These are phyloP conservation scores for Sporothrix globosa DNA, from an alignment of 2,329 filamentous ascomycete species.

Conservation along the genomic window DNA sequence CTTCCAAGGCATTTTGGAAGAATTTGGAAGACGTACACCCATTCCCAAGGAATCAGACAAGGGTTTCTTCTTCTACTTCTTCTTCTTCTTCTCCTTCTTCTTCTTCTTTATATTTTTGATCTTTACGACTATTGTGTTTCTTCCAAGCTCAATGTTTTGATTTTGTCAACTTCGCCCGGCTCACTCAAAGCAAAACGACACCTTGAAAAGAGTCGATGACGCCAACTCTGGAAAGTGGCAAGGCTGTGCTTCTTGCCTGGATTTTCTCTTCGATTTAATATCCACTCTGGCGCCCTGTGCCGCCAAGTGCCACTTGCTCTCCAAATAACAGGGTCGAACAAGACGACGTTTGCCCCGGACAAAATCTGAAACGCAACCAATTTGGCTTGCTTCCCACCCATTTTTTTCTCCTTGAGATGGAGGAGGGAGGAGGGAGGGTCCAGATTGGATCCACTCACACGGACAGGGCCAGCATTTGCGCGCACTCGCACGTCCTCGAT, in stretches of 20 bases:
- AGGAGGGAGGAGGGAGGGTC: neutral
- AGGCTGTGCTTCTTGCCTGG: neutral
- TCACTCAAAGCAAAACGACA: constrained; percentile 18
- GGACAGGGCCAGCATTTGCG: neutral
- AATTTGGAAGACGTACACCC: neutral
- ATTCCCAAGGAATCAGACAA: neutral
- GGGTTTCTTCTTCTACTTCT: neutral
- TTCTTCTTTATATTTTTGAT: neutral
- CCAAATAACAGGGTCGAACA: constrained; percentile 18
- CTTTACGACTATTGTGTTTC: neutral
- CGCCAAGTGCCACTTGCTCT: neutral
- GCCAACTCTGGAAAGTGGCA: constrained; percentile 19
- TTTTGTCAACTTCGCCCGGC: neutral
- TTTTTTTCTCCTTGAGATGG: constrained; percentile 1
- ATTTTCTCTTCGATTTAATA: neutral
- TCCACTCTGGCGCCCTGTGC: neutral
- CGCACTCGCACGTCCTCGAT: neutral
- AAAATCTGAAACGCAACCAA: constrained; percentile 33
- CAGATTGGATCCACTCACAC: constrained; percentile 10
- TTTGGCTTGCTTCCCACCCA: constrained; percentile 27
- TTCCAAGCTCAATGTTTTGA: constrained; percentile 3
- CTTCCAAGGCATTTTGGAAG: neutral
- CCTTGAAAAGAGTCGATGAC: neutral
- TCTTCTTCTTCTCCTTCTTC: neutral
- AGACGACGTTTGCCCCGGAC: constrained; percentile 26